Base-by-base conservation (phyloP, 2,329 filamentous ascomycete genomes). In the Pseudocercospora fuligena region DNA sequence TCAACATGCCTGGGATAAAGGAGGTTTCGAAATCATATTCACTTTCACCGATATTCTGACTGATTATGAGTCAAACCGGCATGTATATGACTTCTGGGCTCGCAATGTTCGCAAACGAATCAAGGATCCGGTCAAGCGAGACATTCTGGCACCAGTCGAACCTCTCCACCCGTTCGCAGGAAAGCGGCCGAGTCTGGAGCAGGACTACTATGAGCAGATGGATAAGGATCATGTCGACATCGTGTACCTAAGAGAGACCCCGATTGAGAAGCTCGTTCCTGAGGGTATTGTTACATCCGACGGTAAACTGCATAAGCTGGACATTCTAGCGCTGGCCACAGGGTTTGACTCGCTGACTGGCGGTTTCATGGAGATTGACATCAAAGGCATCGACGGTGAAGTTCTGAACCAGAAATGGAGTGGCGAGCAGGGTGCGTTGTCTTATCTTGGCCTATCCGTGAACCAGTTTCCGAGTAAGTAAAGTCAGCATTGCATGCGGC, bases 11-110 rank as follows among this genome's bases (percentile, higher is more conserved):
- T 89, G 84, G 82, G 57, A 57, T 23, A 59, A 76, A 2, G 87
- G 86, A 1, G 87, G 86, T 0, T 88, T 88, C 76, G 77, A 78
- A 0, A 86, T 80, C 73, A 86, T 85, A 83, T 78, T 88, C 0
- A 74, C 80, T 3, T 89, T 88, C 77, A 82, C 82, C 58, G 87
- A 90, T 64, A 79, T 81, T 60, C 65, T 87, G 6, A 74, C 77
- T 19, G 76, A 81, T 31, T 51, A 76, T 0, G 78, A 83, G 11
- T 83, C 84, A 1, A 89, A 88, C 72, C 73, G 80, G 23, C 79
- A 82, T 60, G 78, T 81, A 0, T 88, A 88, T 72, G 77, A 83
- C 2, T 88, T 88, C 73, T 88, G 86, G 85, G 79, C 78, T 1
- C 80, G 81, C 66, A 86, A 86, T 73, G 81, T 82, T 0, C 80